Evolutionary conservation across 2,329 filamentous ascomycete genomes (phyloP), one percentile per base, ranked within the genome.

Genomic region (Penicillium sp.): DNA sequence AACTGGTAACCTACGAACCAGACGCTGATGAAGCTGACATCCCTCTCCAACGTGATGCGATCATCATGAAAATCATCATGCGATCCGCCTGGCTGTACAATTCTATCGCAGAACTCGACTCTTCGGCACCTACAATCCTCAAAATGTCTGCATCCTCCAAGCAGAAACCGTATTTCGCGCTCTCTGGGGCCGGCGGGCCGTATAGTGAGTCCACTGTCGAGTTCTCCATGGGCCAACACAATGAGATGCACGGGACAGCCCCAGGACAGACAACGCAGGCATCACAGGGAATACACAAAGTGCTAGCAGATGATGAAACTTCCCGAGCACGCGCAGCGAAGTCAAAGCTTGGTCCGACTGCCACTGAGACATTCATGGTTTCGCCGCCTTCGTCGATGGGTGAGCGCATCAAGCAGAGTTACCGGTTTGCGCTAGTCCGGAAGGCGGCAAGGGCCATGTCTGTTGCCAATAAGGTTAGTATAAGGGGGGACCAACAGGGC

Each of bases 31-130:
- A 76, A 55, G 55, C 69, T 19, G 75, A 77, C 54, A 98, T 99
- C 46, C 95, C 93, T 0, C 91, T 99, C 64, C 87, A 93, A 68
- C 86, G 92, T 31, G 85, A 91, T 50, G 84, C 87, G 52, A 81
- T 98, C 9, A 82, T 86, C 9, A 90, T 97, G 78, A 99, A 98
- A 73, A 91, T 96, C 58, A 98, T 99, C 70, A 96, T 97, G 90
- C 90, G 73, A n/a, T 78, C 77, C 35, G 70, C 75, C 53, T 81
- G 77, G 78, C 69, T 83, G 21, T 74, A 80, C 58, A 80, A 82
- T 62, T 79, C 81, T 47, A 77, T 83, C 46, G 73, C 68, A 22
- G 81, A 83, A 67, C 73, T 89, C 13, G 79, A 80, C 33, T 81
- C 81, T 1, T 89, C 92, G 26, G 86, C 83, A n/a, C 92, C 91